Conservation (phyloP, 306 rosid species). For the Ormosia emarginata region DNA sequence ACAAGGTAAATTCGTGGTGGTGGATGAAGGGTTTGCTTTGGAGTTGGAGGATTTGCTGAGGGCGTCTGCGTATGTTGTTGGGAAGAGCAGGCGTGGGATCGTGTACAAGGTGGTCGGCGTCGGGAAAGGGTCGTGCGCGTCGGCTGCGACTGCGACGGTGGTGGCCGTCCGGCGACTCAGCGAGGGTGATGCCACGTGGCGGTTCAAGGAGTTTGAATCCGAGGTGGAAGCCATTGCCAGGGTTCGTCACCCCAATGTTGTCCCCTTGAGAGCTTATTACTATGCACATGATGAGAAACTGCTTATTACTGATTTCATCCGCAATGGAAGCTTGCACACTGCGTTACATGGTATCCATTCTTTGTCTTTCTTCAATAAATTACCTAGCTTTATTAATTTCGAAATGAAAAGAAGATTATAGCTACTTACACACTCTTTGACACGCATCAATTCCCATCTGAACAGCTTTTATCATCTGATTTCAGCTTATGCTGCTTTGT, state of each 20-base stretch:
- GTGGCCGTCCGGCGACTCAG: constrained; percentile 74
- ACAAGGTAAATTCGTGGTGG: constrained; percentile 58
- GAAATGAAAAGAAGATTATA: no score
- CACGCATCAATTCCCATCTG: no score
- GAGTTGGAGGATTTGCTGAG: constrained; percentile 79
- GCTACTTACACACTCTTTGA: no score
- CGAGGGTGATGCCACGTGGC: constrained; percentile 72
- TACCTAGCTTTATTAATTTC: no score
- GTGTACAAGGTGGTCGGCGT: constrained; percentile 68
- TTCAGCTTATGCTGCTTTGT: no score
- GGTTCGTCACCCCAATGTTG: constrained; percentile 74
- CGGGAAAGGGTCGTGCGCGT: constrained; percentile 34
- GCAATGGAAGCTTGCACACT: constrained; percentile 67
- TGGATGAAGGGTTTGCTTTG: constrained; percentile 68
- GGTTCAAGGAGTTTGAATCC: constrained; percentile 63
- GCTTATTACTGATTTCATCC: constrained; percentile 65
- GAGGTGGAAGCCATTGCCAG: constrained; percentile 71
- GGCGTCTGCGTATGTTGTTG: constrained; percentile 89
- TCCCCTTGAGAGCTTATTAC: constrained; percentile 71
- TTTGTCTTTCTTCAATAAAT: not conserved
- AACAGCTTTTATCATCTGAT: no score
- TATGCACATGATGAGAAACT: constrained; percentile 73
- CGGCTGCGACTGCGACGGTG: constrained; percentile 27
- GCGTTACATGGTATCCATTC: constrained; percentile 58
- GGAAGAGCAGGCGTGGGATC: constrained; percentile 78